Evolutionary conservation across 768 basidiomycete species (phyloP).

Genomic region (Pulveroboletus sp.): DNA sequence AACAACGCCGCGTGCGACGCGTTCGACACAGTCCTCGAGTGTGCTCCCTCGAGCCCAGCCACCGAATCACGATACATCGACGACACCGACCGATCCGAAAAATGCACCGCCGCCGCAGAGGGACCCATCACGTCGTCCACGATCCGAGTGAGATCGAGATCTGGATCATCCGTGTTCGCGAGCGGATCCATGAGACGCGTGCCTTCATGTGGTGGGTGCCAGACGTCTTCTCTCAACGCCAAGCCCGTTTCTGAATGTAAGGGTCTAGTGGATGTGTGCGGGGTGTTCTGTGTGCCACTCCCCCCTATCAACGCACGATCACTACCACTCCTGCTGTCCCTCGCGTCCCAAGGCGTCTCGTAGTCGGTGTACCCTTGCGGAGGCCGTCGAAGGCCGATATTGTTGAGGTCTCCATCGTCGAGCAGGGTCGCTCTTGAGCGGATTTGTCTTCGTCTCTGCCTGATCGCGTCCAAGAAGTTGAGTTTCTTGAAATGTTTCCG

Average conservation of each 20-base stretch:
- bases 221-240: constrained; percentile 44
- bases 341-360: constrained; percentile 20
- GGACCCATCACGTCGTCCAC: constrained; percentile 50
- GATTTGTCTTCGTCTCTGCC: constrained; percentile 16
- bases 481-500: constrained; percentile 34
- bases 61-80: constrained; percentile 17
- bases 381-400: constrained; percentile 4
- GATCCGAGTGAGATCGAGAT: constrained; percentile 39
- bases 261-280: neutral
- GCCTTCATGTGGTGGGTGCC: constrained; percentile 36
- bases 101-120: constrained; percentile 10
- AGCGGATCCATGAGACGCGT: constrained; percentile 22
- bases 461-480: constrained; percentile 28
- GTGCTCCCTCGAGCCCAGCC: constrained; percentile 4
- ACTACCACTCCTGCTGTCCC: neutral
- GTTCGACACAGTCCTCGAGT: constrained; percentile 20
- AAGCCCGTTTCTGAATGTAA: constrained; percentile 39
- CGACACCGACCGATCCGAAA: constrained; percentile 21
- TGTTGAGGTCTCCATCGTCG: constrained; percentile 23
- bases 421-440: constrained; percentile 20
- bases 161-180: constrained; percentile 9
- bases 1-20: constrained; percentile 20
- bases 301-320: neutral
- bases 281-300: neutral
- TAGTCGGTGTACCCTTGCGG: constrained; percentile 17